A percentile compares a stretch with the other conserved stretches of the same genome.
These are phyloP conservation scores for Ceratocystis cubensis DNA, from an alignment of 2,329 filamentous ascomycete genomes.

Conservation along the genomic window DNA sequence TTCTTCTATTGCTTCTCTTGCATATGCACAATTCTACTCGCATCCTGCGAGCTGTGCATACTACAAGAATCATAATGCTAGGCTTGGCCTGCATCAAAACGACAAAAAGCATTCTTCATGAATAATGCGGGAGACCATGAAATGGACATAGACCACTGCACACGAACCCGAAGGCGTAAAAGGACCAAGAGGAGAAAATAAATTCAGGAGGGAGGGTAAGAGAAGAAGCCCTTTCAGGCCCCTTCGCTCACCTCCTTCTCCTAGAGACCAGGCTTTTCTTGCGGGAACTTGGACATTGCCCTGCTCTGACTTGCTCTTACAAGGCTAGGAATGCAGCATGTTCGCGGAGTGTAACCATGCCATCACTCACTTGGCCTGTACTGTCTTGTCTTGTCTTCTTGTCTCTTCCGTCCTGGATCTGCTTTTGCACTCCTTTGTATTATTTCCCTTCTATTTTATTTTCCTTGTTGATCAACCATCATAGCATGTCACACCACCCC, in stretches of 20 bases:
- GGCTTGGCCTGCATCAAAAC: too few species aligned
- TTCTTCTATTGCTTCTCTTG: background rate
- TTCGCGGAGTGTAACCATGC: conserved; percentile 2
- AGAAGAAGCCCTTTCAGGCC: too few species aligned
- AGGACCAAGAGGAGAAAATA: too few species aligned
- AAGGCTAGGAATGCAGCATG: background rate
- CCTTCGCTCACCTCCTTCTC: too few species aligned
- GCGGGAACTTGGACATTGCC: too few species aligned
- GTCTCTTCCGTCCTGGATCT: background rate
- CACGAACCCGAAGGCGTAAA: too few species aligned
- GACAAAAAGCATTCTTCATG: too few species aligned
- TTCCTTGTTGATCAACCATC: background rate
- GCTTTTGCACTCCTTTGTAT: background rate
- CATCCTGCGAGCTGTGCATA: background rate
- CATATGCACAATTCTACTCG: background rate
- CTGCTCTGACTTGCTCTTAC: background rate
- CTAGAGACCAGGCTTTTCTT: too few species aligned
- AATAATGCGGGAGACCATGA: too few species aligned
- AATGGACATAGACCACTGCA: too few species aligned
- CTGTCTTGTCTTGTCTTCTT: background rate
- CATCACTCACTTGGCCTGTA: background rate
- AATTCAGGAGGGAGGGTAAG: too few species aligned
- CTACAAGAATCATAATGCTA: too few species aligned
- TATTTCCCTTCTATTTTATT: background rate
- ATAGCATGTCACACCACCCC: background rate